phyloP scores from a whole-genome alignment of 805 yeast genomes.

The Yamadazyma tumulicola region DNA sequence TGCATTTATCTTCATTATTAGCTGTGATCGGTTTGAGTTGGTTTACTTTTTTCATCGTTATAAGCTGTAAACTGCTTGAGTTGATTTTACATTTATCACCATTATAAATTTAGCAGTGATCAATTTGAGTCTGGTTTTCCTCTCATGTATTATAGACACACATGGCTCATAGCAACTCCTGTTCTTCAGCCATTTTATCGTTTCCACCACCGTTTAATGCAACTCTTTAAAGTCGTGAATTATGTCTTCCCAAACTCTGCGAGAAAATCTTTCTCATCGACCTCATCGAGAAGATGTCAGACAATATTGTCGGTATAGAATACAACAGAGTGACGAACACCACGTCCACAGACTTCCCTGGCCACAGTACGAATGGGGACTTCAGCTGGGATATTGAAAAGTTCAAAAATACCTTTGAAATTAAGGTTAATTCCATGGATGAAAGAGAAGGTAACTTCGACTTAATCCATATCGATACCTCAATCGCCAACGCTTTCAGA shows the following conservation, averaged over 20 bases:
- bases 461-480: constrained; percentile 80
- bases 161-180: too few species aligned
- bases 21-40: too few species aligned
- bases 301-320: constrained; percentile 72
- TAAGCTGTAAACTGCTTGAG: too few species aligned
- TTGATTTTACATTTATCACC: too few species aligned
- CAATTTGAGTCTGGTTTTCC: too few species aligned
- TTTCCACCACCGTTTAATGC: too few species aligned
- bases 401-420: constrained; percentile 64
- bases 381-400: constrained; percentile 80
- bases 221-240: background rate
- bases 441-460: constrained; percentile 83
- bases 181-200: too few species aligned
- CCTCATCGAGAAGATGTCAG: constrained; percentile 20
- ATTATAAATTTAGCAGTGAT: too few species aligned
- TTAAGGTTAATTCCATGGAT: constrained; percentile 61
- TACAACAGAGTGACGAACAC: constrained; percentile 90
- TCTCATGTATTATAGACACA: too few species aligned
- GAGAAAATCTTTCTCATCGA: constrained; percentile 2
- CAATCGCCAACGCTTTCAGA: constrained; percentile 93
- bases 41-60: too few species aligned
- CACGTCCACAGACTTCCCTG: constrained; percentile 89
- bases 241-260: background rate
- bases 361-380: constrained; percentile 55
- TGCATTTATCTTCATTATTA: too few species aligned